Evolutionary conservation across 805 yeast genomes (phyloP), one percentile per base, ranked within the genome.

Genomic region (Komagataella mondaviorum): DNA sequence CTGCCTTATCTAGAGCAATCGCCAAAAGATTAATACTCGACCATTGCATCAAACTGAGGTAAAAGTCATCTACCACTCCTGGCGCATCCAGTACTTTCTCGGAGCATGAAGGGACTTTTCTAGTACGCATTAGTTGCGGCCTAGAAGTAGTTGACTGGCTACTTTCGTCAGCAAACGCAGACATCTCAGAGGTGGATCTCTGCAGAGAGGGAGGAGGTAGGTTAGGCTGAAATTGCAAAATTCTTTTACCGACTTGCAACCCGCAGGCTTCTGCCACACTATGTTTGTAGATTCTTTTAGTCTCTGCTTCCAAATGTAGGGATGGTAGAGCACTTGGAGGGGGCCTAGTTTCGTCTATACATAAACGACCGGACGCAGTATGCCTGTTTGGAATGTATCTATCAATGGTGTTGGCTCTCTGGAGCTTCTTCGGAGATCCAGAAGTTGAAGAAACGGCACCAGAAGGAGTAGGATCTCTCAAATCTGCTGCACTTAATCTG

Each of bases 251-350:
- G 60, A 86, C 77, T 53, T 85, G 83, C 49, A 89, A 71, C 0
- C 99, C 98, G 64, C 97, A 91, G 0, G 97, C 98, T 61, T 85
- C 85, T 0, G 97, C 98, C 1, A 91, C 96, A 23, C 88, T 83
- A 59, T 80, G 79, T 63, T 85, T 84, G 60, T 87, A 88, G 4
- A 77, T 74, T 55, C 73, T 71, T 6, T 75, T 66, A 3, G 78
- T 76, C 59, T 77, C 80, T 3, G 76, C 75, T 56, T 72, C 73
- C 47, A 78, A 76, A 59, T 78, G 81, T 12, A 39, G 74, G 54
- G 71, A 70, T 1, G 83, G 83, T 51, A 77, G 70, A 39, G 62
- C 64, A 49, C 55, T 58, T 3, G 58, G 57, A 18, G 61, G 60
- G 6, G 77, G 76, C 44, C 63, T 52, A 4, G 57, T 45, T 12